These are phyloP conservation scores for Cunninghamia lanceolata DNA, from an alignment of 75 land plant genomes.

Conservation along the genomic window DNA sequence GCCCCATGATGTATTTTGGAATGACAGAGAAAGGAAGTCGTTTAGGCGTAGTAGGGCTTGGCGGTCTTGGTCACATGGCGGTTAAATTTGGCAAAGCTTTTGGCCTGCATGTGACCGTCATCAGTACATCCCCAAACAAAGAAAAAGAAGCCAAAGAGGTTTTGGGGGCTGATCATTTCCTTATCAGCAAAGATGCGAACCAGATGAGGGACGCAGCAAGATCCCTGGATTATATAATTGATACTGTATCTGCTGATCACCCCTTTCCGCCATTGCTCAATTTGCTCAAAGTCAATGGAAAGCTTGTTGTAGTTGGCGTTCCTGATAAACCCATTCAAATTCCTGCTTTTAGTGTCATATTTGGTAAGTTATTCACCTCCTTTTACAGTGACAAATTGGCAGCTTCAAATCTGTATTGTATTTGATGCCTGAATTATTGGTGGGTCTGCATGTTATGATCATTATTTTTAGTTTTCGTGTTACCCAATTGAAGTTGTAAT, in stretches of 20 bases:
- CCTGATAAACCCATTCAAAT: not conserved
- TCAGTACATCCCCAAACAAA: conserved; percentile 43
- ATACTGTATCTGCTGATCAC: conserved; percentile 18
- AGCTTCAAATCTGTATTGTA: too few relatives aligned
- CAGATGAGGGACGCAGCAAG: conserved; percentile 38
- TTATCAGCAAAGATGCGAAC: conserved; percentile 35
- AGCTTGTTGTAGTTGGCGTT: not conserved
- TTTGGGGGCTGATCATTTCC: conserved; percentile 42
- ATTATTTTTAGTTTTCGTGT: too few relatives aligned
- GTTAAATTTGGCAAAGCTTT: conserved; percentile 59
- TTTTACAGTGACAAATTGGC: too few relatives aligned
- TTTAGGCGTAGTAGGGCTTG: conserved; percentile 53
- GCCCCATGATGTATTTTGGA: conserved; percentile 30
- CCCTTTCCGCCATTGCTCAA: not conserved
- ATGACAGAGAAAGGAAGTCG: conserved; percentile 28
- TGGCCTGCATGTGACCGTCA: conserved; percentile 47
- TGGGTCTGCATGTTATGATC: too few relatives aligned
- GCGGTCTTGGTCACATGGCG: conserved; percentile 60
- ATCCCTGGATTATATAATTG: conserved; percentile 36
- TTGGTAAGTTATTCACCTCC: not conserved
- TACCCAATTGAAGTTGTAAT: too few relatives aligned
- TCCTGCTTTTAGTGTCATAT: not conserved
- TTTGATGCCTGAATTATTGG: too few relatives aligned
- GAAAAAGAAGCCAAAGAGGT: conserved; percentile 40
- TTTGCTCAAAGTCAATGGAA: not conserved